Base-by-base conservation (phyloP, 371 early-diverging fungal genomes). In the Mortierella sp. region DNA sequence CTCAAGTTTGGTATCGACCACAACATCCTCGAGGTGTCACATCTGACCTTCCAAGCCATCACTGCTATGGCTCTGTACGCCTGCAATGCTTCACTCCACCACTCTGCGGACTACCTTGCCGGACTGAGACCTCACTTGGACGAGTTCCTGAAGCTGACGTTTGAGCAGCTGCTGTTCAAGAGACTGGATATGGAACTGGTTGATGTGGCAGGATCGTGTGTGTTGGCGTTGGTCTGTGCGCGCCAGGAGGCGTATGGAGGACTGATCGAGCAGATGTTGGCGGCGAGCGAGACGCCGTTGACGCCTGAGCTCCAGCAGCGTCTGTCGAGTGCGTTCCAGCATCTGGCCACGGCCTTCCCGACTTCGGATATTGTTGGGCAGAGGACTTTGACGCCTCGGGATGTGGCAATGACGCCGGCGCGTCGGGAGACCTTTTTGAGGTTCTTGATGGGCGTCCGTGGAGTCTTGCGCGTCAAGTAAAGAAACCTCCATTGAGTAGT, bases 1-100 rank as follows among this genome's bases (percentile, higher is more conserved):
- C 86, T 95, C 66, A 90, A 90, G 67, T 93, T 89, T 77, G 94
- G 95, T 29, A 88, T 94, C 24, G 86, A 90, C 34, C 90, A 90
- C 76, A 87, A 88, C 50, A 90, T 93, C 22, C 71, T 87, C 9
- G 93, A 93, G 65, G 89, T 93, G 22, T 89, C 90, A n/a, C 86
- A 90, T 10, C 55, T 88, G 11, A 89, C 93, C 8, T 86, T 92
- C 76, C 92, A 91, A 63, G 92, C 93, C 7, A 86, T 93, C 48
- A 87, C 89, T 1, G 88, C 91, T 0, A 73, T 93, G 66, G 90
- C 91, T 5, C 74, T 90, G 52, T 92, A 87, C 87, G 87, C 83
- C 9, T 86, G 87, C 58, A 76, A 89, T 14, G 89, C 89, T 63
- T 69, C 85, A 6, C 37, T 64, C 29, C 68, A 55, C 26, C 61